Evolutionary conservation across 169 alveolate genomes (phyloP), one percentile per base, ranked within the genome.

Genomic region (Eimeria falciformis): DNA sequence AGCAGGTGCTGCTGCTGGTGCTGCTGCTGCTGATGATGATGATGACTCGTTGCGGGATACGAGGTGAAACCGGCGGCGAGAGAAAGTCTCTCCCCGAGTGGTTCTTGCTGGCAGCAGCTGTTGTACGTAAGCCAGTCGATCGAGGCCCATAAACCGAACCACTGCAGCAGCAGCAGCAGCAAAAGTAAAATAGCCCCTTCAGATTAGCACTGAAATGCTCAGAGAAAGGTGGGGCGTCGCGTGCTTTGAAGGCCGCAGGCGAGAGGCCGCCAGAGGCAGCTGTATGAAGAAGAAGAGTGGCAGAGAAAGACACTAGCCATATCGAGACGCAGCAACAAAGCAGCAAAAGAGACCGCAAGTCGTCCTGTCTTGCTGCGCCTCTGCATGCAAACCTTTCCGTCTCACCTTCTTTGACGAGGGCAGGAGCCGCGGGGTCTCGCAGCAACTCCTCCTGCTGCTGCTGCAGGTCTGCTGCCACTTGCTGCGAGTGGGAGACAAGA

Each of bases 51-150:
- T 21, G 18, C 82, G 82, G n/a, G 82, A 29, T 29, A 69, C 9
- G 82, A 69, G 82, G 45, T 56, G 84, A 5, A 73, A 50, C 12
- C 84, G 84, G 6, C 84, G 33, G 65, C 84, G 58, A 9, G 84
- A 73, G 62, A 73, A 73, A 14, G 84, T 43, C 11, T 73, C 84
- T 43, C 84, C 43, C 23, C 43, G 37, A 33, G 25, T 45, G 37
- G 11, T 45, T 3, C 84, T 53, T 2, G 84, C 84, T n/a, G 92
- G 92, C 86, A 69, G 66, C 47, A 86, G 37, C 55, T 75, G 69
- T 62, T 56, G 85, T 2, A 86, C 84, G n/a, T 86, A 86, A 2
- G 77, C 86, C 77, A 66, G 66, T 21, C 92, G 92, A 27, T 86
- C 92, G 45, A 66, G 53, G 18, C 92, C 92, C 85, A 66, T 66